These are phyloP conservation scores for Polyporus tsugae DNA, from an alignment of 1,284 basidiomycete genomes.

Conservation along the genomic window DNA sequence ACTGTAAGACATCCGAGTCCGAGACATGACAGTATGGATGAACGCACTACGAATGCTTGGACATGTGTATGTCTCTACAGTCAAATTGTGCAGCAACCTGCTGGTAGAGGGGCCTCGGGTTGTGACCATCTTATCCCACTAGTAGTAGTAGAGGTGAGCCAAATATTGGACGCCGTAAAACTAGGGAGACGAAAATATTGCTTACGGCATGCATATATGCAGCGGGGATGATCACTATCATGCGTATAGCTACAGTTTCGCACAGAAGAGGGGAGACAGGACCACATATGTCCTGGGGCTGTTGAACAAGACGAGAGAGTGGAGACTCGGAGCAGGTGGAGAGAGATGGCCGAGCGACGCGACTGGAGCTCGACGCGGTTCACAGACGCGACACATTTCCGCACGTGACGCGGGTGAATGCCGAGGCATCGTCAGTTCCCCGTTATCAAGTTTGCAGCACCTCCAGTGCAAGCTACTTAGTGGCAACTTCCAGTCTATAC, in stretches of 20 bases:
- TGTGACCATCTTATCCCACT: too few relatives aligned
- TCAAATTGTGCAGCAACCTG: too few relatives aligned
- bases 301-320: neutral
- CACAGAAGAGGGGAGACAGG: neutral
- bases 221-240: neutral
- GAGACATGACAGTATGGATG: neutral
- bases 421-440: neutral
- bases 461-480: neutral
- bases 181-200: neutral
- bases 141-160: too few relatives aligned
- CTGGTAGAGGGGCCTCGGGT: too few relatives aligned
- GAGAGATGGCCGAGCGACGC: neutral
- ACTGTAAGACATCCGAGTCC: neutral
- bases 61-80: neutral
- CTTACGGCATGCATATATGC: neutral
- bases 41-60: neutral
- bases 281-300: neutral
- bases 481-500: neutral
- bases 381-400: neutral
- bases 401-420: neutral
- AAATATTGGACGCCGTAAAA: neutral
- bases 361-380: neutral
- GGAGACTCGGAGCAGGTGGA: too few relatives aligned
- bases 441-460: neutral
- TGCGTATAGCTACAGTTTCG: neutral